A percentile compares a stretch with the other conserved stretches of the same genome.
Evolutionary conservation across 768 basidiomycete genomes (phyloP).

Genomic region (Rubroboletus satanas): DNA sequence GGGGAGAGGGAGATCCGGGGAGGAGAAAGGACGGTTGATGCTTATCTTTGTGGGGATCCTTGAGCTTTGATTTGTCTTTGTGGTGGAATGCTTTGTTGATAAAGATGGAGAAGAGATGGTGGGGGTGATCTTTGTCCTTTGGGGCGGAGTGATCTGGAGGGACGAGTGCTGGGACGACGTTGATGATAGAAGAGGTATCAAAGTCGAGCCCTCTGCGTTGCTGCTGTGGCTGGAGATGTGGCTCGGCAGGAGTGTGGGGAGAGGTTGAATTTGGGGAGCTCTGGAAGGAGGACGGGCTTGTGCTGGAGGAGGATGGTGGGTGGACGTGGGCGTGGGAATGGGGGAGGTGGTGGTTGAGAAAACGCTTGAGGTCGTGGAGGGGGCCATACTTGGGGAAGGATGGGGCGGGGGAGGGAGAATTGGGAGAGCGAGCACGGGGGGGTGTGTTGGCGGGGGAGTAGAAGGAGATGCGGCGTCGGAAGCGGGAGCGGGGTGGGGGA

Average conservation of each 20-base stretch:
- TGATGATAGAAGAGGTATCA: slow-evolving; percentile 33
- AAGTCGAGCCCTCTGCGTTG: slow-evolving; percentile 35
- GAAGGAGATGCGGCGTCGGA: slow-evolving; percentile 29
- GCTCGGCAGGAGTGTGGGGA: slow-evolving; percentile 28
- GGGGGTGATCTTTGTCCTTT: slow-evolving; percentile 26
- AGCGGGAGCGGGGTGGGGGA: slow-evolving; percentile 25
- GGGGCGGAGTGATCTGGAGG: slow-evolving; percentile 12
- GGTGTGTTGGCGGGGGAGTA: slow-evolving; percentile 11
- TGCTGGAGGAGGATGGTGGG: slow-evolving; percentile 22
- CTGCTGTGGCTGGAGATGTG: slow-evolving; percentile 33
- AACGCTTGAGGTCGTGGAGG: slow-evolving; percentile 89
- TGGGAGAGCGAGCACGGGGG: slow-evolving; percentile 1
- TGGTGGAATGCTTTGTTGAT: slow-evolving; percentile 35
- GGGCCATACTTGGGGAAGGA: slow-evolving; percentile 51
- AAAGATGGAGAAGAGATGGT: slow-evolving; percentile 30
- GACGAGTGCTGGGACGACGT: slow-evolving; percentile 28
- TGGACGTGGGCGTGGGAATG: slow-evolving; percentile 41
- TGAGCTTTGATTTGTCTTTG: slow-evolving; percentile 25
- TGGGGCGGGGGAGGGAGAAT: slow-evolving; percentile 9
- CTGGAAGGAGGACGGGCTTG: slow-evolving; percentile 27
- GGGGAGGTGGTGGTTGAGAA: slow-evolving; percentile 88
- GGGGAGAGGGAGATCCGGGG: slow-evolving; percentile 34
- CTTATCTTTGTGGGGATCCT: slow-evolving; percentile 11
- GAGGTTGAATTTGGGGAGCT: slow-evolving; percentile 24
- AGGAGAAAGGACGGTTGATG: not conserved